Percentiles rank a stretch among this genome's conserved stretches.
These are phyloP conservation scores for Colletotrichum sp. DNA, from an alignment of 2,329 filamentous ascomycete species.

Conservation along the genomic window DNA sequence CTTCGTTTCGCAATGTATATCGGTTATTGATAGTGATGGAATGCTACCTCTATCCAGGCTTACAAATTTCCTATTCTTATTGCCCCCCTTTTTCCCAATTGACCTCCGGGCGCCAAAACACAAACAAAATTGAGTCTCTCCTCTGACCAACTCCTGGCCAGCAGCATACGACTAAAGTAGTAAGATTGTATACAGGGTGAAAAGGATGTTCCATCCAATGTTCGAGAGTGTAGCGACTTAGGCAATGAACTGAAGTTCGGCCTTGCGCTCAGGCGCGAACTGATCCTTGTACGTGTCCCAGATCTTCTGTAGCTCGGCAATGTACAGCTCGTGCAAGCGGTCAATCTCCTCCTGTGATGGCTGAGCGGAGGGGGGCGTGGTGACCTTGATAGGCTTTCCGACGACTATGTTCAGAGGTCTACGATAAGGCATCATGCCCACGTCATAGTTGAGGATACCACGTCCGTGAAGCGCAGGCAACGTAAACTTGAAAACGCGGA, in stretches of 20 bases:
- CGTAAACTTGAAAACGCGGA: conserved; percentile 90
- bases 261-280: conserved; percentile 67
- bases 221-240: conserved; percentile 30
- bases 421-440: conserved; percentile 94
- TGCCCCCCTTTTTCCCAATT: background rate
- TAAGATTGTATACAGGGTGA: background rate
- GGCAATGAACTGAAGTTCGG: conserved; percentile 72
- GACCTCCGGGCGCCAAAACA: background rate
- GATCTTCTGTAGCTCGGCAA: conserved; percentile 73
- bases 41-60: background rate
- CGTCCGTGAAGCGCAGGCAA: conserved; percentile 88
- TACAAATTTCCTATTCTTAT: background rate
- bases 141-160: background rate
- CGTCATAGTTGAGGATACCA: conserved; percentile 97
- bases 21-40: background rate
- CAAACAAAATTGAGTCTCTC: background rate
- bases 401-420: conserved; percentile 88
- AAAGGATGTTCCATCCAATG: background rate
- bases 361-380: conserved; percentile 60
- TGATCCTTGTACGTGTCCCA: conserved; percentile 82
- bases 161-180: background rate
- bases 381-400: conserved; percentile 78
- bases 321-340: conserved; percentile 78
- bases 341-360: conserved; percentile 81
- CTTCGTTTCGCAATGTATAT: background rate